Base-by-base conservation (phyloP, 108 stramenopile genomes). In the Tribonema minus region DNA sequence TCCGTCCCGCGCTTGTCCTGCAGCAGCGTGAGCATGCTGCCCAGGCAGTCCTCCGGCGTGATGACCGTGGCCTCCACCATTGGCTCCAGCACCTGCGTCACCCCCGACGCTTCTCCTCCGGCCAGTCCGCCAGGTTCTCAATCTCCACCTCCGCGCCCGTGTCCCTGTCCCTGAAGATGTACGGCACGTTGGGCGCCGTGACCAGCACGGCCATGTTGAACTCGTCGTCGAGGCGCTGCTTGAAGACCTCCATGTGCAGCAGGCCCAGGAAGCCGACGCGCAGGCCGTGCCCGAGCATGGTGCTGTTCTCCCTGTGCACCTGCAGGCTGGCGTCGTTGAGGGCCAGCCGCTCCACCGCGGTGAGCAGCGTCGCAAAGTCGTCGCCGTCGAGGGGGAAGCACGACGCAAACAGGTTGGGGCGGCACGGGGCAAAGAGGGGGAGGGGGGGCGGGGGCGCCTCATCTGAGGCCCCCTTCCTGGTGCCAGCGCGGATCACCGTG, bases 241-340 rank as follows among this genome's bases (percentile, higher is more conserved):
- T 89, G 72, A 99, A 76, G 91, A 97, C 95, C 77, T 99, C 98
- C 64, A 96, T 94, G 74, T 99, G 98, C 2, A 99, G 77, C n/a
- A 96, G 83, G 54, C 98, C 98, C 62, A 97, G 94, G 79, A 98
- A 99, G 0, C 98, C 98, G 31, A 93, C 90, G 15, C 95, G 87
- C 26, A 97, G 82, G 9, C 98, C 98, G 23, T 90, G 91, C 12
- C 98, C 98, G 23, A 97, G 68, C 7, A 61, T 58, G 31, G 41
- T 58, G 76, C 76, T 77, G 38, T 68, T 41, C 61, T 85, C 84
- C 12, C 84, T 30, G 33, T 88, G 71, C 27, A 95, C 90, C 73
- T 92, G 90, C 15, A 97, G 61, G 0, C 93, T 92, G 0, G 92
- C 90, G 80, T 99, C 98, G 68, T 95, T 99, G 0, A 99, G 85